phyloP scores from a whole-genome alignment of 257 asterid genomes.

The Asclepias syriaca region DNA sequence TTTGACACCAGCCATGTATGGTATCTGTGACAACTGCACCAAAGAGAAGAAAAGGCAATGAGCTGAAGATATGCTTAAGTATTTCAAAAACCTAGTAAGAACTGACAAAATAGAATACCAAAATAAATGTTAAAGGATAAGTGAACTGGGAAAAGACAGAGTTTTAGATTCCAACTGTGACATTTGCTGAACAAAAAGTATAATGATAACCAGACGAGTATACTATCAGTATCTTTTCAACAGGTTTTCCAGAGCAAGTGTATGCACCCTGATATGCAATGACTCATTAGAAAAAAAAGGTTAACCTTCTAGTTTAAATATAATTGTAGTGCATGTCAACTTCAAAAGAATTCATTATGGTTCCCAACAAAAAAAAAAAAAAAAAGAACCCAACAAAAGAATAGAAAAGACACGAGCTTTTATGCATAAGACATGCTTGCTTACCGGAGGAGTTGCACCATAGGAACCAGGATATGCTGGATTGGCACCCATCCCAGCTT shows the following conservation, averaged over 20 bases:
- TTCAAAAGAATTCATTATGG: not conserved
- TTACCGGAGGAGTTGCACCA: constrained; percentile 90
- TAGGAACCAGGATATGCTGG: constrained; percentile 69
- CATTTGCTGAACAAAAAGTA: not conserved
- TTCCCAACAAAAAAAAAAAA: not conserved
- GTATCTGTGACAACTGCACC: constrained; percentile 75
- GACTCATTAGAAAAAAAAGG: not conserved
- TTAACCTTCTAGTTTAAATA: not conserved
- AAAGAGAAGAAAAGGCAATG: not conserved
- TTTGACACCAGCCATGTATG: constrained; percentile 59
- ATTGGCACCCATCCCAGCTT: constrained; percentile 54
- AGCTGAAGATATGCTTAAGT: not conserved
- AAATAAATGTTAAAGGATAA: not conserved
- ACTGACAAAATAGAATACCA: not conserved
- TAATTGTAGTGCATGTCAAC: not conserved
- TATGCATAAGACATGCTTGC: constrained; percentile 37
- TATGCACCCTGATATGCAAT: not conserved
- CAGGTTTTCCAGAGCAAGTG: not conserved
- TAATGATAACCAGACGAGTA: not conserved
- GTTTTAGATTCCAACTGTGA: not conserved
- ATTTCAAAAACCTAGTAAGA: not conserved
- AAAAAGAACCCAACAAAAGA: not conserved
- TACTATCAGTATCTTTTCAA: not conserved
- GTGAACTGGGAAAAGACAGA: not conserved
- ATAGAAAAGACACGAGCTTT: not conserved